Conservation (phyloP, 2,329 filamentous ascomycete species). For the Aspergillus carbonarius region DNA sequence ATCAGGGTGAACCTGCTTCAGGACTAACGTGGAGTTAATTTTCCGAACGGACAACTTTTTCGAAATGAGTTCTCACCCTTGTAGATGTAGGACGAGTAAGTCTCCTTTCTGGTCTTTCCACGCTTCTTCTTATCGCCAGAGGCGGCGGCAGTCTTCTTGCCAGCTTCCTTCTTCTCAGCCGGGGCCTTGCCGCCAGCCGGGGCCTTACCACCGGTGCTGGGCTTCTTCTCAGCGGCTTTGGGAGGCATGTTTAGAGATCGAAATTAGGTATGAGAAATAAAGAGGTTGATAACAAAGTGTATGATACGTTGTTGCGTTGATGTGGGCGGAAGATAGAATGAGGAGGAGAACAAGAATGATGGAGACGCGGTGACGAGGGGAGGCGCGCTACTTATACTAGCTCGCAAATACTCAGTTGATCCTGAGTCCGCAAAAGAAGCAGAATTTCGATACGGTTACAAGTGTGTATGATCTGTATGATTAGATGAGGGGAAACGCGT, state of each 20-base stretch:
- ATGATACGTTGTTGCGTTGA: constrained; percentile 27
- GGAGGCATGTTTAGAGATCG: constrained; percentile 76
- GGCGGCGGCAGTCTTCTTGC: constrained; percentile 91
- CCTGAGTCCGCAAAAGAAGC: constrained; percentile 43
- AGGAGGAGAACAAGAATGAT: constrained; percentile 32
- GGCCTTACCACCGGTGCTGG: constrained; percentile 89
- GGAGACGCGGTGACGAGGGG: constrained; percentile 43
- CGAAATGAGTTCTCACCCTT: constrained; percentile 77
- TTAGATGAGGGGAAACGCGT: constrained; percentile 33
- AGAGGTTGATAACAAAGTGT: constrained; percentile 22
- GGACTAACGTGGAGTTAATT: constrained; percentile 59
- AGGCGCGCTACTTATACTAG: constrained; percentile 48
- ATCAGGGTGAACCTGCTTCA: constrained; percentile 99
- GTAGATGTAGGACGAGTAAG: constrained; percentile 99
- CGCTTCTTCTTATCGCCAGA: constrained; percentile 99
- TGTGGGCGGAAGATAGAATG: constrained; percentile 29
- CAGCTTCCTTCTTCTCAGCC: constrained; percentile 98
- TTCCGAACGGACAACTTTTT: too few relatives aligned
- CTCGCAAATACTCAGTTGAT: constrained; percentile 45
- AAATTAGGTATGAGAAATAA: constrained; percentile 24
- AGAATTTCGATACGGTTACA: constrained; percentile 49
- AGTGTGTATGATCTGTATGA: constrained; percentile 48
- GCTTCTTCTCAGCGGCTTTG: constrained; percentile 98
- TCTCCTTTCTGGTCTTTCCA: constrained; percentile 99
- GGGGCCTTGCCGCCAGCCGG: constrained; percentile 71